These are phyloP conservation scores for Globisporangium sylvaticum DNA, from an alignment of 352 stramenopile genomes.

Conservation along the genomic window DNA sequence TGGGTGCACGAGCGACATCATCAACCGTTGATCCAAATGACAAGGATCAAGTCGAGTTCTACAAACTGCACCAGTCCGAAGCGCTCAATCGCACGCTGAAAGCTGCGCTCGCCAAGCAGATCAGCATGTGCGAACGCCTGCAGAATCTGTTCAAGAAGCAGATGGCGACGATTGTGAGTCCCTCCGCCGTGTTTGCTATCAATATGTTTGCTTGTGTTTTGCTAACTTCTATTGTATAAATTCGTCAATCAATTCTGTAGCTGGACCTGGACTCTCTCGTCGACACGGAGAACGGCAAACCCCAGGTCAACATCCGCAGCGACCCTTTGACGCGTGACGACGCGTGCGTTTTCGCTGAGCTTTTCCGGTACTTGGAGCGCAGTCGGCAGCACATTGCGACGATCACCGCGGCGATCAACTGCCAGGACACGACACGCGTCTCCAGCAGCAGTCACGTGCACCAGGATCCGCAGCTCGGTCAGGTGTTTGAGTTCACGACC, in stretches of 20 bases:
- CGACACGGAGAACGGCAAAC: not conserved
- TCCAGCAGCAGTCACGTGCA: not conserved
- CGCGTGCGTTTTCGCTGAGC: not conserved
- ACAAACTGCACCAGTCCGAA: constrained; percentile 8
- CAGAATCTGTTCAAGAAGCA: constrained; percentile 8
- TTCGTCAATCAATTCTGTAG: not conserved
- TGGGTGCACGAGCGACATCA: not conserved
- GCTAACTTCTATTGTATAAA: not conserved
- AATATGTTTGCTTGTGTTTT: no score
- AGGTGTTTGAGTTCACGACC: constrained; percentile 6
- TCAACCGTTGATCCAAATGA: not conserved
- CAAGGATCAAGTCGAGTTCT: not conserved
- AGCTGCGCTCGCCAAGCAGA: constrained; percentile 4
- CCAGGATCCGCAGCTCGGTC: not conserved
- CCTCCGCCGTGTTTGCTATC: no score
- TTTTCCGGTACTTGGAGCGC: constrained; percentile 1
- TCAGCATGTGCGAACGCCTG: constrained; percentile 1
- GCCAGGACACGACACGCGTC: not conserved
- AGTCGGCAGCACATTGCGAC: not conserved
- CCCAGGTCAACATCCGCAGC: not conserved
- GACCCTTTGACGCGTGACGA: not conserved
- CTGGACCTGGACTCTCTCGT: constrained; percentile 1
- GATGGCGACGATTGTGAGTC: constrained; percentile 8
- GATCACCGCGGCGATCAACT: not conserved
- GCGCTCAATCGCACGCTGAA: constrained; percentile 9